phyloP scores from a whole-genome alignment of 2,329 filamentous ascomycete species.

The Colletotrichum cuscutae region DNA sequence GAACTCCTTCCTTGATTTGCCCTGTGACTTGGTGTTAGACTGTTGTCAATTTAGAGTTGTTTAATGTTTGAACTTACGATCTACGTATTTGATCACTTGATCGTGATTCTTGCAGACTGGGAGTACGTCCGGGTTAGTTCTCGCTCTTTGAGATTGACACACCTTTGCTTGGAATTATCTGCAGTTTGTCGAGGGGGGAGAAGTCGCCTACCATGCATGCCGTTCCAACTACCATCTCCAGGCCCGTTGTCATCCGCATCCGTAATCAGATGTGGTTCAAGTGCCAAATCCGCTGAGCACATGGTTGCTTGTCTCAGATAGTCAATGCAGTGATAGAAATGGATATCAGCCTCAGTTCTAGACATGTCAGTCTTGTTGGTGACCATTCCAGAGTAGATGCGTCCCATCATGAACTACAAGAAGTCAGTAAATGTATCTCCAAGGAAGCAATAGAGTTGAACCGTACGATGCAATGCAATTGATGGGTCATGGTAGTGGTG shows the following conservation, averaged over 20 bases:
- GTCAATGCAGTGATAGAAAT: slow-evolving; percentile 55
- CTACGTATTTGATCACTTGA: slow-evolving; percentile 49
- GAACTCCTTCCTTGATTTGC: slow-evolving; percentile 38
- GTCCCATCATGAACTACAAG: slow-evolving; percentile 46
- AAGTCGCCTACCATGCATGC: slow-evolving; percentile 47
- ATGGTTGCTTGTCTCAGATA: slow-evolving; percentile 53
- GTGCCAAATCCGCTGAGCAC: slow-evolving; percentile 48
- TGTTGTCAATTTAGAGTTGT: background rate
- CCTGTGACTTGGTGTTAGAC: slow-evolving; percentile 15
- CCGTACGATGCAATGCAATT: slow-evolving; percentile 52
- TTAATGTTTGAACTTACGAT: slow-evolving; percentile 37
- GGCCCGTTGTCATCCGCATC: slow-evolving; percentile 51
- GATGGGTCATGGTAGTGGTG: slow-evolving; percentile 53
- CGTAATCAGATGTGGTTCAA: slow-evolving; percentile 49
- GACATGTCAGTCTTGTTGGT: slow-evolving; percentile 36
- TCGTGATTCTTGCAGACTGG: slow-evolving; percentile 51
- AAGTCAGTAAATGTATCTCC: background rate
- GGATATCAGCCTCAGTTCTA: slow-evolving; percentile 42
- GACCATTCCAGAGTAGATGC: slow-evolving; percentile 43
- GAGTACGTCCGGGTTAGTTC: background rate
- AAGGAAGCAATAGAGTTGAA: background rate
- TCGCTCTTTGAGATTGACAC: background rate
- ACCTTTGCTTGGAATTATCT: background rate
- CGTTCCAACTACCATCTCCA: slow-evolving; percentile 51
- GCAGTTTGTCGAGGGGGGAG: background rate